Base-by-base conservation (phyloP, 1,139 yeast species). In the Suhomyces bokatorum region DNA sequence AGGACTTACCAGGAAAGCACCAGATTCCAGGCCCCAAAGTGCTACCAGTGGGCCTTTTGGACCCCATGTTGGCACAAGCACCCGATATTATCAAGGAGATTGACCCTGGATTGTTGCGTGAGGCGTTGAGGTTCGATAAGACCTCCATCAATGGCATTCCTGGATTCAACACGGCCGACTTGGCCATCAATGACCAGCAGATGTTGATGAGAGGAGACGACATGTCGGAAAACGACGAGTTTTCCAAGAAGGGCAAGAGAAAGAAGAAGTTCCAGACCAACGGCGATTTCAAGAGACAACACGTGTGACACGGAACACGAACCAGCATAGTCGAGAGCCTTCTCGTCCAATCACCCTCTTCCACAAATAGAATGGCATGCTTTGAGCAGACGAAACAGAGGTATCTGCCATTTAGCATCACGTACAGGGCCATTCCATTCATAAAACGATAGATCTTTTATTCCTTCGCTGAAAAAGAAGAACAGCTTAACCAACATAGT, bases 1-100 rank as follows among this genome's bases (percentile, higher is more conserved):
- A 78, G 30, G 97, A 91, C 56, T 70, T 93, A 31, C 87, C 97
- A 0, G 97, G 97, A 1, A 84, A 83, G 58, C 88, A 85, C 55
- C 75, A 72, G 39, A 80, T 84, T 36, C 85, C 88, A 13, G 73
- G 70, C 1, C 75, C 74, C 35, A 70, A 80, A 58, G 77, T 85
- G 42, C 64, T 82, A 45, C 70, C 87, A 46, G 69, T 82, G 14
- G 71, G 77, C 3, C 69, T 79, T 22, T 66, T 78, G 45, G 81
- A 79, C 63, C 77, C 84, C 39, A 61, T 70, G 53, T 47, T 69
- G 29, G 62, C 61, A 7, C 69, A 65, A 45, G 59, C 64, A 1
- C 79, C 77, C 3, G 70, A 70, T 48, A 62, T 72, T 28, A 75
- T 82, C 29, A 71, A 76, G 37, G 73, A 75, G 22, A 64, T 85